phyloP scores from a whole-genome alignment of 192 early-diverging fungal genomes.

The Pecoramyces ruminantium region DNA sequence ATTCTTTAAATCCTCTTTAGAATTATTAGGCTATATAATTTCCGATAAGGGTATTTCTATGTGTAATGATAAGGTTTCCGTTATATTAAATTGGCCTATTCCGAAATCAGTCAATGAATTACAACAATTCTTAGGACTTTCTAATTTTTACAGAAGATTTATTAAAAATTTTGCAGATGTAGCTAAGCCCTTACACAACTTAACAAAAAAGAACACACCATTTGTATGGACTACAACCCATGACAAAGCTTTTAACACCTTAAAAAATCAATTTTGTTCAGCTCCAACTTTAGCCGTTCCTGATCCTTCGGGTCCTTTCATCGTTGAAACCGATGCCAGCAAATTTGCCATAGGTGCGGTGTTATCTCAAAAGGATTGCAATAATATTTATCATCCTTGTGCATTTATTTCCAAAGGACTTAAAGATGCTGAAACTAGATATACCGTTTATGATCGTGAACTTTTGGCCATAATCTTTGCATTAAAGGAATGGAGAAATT shows the following conservation, averaged over 20 bases:
- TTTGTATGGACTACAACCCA: slow-evolving; percentile 5
- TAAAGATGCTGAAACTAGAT: slow-evolving; percentile 10
- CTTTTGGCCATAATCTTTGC: slow-evolving; percentile 18
- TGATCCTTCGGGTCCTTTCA: slow-evolving; percentile 9
- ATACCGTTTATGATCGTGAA: slow-evolving; percentile 14
- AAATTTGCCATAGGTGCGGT: no score
- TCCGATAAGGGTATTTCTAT: slow-evolving; percentile 11
- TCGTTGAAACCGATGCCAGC: slow-evolving; percentile 15
- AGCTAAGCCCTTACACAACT: slow-evolving; percentile 6
- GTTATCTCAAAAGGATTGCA: slow-evolving; percentile 14
- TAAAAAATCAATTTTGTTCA: slow-evolving; percentile 9
- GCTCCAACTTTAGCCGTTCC: slow-evolving; percentile 11
- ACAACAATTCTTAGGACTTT: slow-evolving; percentile 8
- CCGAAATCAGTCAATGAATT: slow-evolving; percentile 3
- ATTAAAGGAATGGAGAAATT: slow-evolving; percentile 15
- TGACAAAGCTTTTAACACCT: slow-evolving; percentile 6
- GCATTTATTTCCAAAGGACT: slow-evolving; percentile 1
- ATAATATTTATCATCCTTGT: background rate
- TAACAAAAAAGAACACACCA: background rate
- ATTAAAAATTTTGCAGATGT: slow-evolving; percentile 5
- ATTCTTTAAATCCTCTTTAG: slow-evolving; percentile 6
- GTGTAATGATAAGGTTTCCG: slow-evolving; percentile 8
- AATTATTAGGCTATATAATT: slow-evolving; percentile 11
- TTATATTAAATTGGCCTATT: slow-evolving; percentile 7
- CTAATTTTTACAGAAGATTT: slow-evolving; percentile 15